These are phyloP conservation scores for Globisporangium iwayamae DNA, from an alignment of 352 stramenopile species.

Conservation along the genomic window DNA sequence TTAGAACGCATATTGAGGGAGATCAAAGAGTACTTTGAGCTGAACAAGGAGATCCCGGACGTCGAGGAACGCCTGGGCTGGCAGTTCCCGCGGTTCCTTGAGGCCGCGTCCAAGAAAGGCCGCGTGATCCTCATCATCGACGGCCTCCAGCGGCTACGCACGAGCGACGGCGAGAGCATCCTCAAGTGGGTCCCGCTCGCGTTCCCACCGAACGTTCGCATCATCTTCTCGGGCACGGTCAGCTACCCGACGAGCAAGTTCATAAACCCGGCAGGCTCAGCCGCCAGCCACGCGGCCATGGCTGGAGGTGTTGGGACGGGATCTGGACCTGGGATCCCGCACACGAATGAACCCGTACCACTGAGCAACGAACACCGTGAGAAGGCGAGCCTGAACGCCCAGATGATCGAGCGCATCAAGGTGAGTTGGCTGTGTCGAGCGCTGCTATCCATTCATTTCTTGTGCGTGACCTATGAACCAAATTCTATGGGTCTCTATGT, in stretches of 20 bases:
- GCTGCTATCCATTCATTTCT: not conserved
- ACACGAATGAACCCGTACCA: not conserved
- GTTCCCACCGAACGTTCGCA: constrained; percentile 85
- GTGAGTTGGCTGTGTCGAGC: not conserved
- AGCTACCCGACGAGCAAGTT: constrained; percentile 48
- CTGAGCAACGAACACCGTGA: constrained; percentile 55
- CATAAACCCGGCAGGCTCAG: constrained; percentile 10
- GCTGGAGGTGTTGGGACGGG: not conserved
- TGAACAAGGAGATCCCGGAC: constrained; percentile 80
- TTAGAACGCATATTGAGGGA: constrained; percentile 85
- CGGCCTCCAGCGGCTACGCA: constrained; percentile 80
- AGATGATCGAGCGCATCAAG: constrained; percentile 84
- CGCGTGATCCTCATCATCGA: constrained; percentile 90
- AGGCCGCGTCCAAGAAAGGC: constrained; percentile 88
- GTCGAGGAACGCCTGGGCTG: constrained; percentile 87
- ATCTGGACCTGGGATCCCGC: not conserved
- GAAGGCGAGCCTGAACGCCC: constrained; percentile 48
- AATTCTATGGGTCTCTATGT: too few relatives aligned
- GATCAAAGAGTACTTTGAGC: constrained; percentile 91
- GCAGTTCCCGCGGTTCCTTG: constrained; percentile 89
- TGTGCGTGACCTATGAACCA: not conserved
- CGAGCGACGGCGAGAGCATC: constrained; percentile 85
- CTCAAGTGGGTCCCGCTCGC: constrained; percentile 89
- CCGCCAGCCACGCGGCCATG: not conserved
- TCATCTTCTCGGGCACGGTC: constrained; percentile 78